Evolutionary conservation across 768 basidiomycete genomes (phyloP), one percentile per base, ranked within the genome.

Genomic region (Lentinula raphanica): DNA sequence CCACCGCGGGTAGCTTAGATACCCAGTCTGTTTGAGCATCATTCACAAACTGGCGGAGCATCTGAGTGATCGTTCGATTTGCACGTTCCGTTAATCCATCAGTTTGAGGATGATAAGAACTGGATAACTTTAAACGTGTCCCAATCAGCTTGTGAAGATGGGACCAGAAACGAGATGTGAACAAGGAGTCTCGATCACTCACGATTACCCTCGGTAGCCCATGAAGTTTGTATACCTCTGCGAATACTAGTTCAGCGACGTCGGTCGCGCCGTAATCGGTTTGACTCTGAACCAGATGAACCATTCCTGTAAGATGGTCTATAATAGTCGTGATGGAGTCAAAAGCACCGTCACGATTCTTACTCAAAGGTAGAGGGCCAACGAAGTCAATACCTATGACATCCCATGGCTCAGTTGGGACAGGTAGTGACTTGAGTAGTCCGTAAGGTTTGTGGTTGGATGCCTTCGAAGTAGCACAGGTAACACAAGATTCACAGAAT

Each of bases 201-300:
- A 66, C 60, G 12, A 73, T 66, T 0, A 35, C 15, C 0, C 36
- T 13, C 0, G 66, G 72, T 0, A 70, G 36, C 0, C 71, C 70
- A 59, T 65, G 74, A 0, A 60, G 59, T 6, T 68, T 69, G 28
- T 73, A 74, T 0, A 75, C 62, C 2, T 65, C 40, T 0, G 51
- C 57, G 39, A 72, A 73, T 6, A 74, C 54, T 0, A 74, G 7
- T 42, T 74, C 66, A 0, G 73, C 72, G 0, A 77, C 56, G 0
- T 75, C 66, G 2, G 28, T 38, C 0, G 74, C 69, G 0, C 38
- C 60, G 45, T 71, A 72, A 1, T 58, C 69, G 23, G 57, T 63
- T 5, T 46, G 8, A n/a, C 63, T 63, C 0, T 68, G 65, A 1
- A 72, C 50, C 0, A 73, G 3, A 64, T 48, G 68, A 0, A 71